These are phyloP conservation scores for Teunomyces barrocoloradensis DNA, from an alignment of 805 yeast genomes.

Conservation along the genomic window DNA sequence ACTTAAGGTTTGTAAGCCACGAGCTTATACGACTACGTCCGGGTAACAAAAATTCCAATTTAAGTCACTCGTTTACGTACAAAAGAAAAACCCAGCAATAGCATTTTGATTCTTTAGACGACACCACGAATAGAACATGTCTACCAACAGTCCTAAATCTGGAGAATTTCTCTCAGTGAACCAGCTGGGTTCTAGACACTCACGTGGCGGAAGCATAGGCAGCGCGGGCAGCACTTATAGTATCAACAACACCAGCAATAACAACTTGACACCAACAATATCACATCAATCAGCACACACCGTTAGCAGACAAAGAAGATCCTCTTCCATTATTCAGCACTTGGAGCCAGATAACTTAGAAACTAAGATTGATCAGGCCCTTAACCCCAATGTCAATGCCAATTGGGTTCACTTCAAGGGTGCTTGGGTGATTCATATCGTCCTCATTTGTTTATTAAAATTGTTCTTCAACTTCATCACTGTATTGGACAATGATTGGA, in stretches of 20 bases:
- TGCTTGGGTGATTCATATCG: slow-evolving; percentile 93
- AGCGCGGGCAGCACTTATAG: slow-evolving; percentile 6
- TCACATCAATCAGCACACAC: slow-evolving; percentile 24
- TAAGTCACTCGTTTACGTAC: not conserved
- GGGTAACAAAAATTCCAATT: not conserved
- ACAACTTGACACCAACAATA: slow-evolving; percentile 21
- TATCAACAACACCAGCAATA: not conserved
- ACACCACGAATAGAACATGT: slow-evolving; percentile 2
- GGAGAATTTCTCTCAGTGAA: slow-evolving; percentile 3
- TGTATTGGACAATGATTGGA: slow-evolving; percentile 74
- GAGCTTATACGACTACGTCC: slow-evolving; percentile 1
- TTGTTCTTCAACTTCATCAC: slow-evolving; percentile 77
- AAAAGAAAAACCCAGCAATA: slow-evolving; percentile 6
- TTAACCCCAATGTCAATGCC: slow-evolving; percentile 88
- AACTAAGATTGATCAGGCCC: slow-evolving; percentile 85
- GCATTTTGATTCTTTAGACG: not conserved
- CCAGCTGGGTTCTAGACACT: slow-evolving; percentile 5
- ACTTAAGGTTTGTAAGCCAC: not conserved
- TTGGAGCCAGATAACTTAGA: slow-evolving; percentile 91
- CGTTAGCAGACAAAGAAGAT: slow-evolving; percentile 54
- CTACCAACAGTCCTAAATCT: slow-evolving; percentile 1
- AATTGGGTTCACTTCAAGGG: slow-evolving; percentile 96
- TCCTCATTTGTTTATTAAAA: slow-evolving; percentile 71
- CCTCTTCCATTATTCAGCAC: slow-evolving; percentile 86
- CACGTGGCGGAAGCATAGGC: slow-evolving; percentile 11